Base-by-base conservation (phyloP, 768 basidiomycete species). In the Mycena vulgaris region DNA sequence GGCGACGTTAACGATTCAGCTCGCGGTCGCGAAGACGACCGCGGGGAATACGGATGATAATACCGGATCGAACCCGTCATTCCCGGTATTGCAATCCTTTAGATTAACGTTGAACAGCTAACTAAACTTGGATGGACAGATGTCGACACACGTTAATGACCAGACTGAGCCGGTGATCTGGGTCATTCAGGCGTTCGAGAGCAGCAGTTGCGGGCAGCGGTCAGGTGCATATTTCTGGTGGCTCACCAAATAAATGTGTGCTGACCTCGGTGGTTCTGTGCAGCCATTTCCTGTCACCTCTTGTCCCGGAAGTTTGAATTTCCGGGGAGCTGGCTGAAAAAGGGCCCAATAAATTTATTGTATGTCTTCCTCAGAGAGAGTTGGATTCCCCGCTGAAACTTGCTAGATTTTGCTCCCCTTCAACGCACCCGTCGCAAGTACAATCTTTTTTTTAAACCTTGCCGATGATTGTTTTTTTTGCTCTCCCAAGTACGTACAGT, bases 181-280 rank as follows among this genome's bases (percentile, higher is more conserved):
- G 68, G 61, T 63, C 11, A 75, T 78, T 49, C 68, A 70, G 28
- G 39, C 63, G 40, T 66, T 53, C 17, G 59, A 78, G 57, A 78
- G 78, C 47, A 75, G 76, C 57, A 78, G 78, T 45, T 78, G 78
- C 63, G 78, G 74, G 0, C 73, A 74, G 49, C 77, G 77, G 2
- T 78, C 76, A 8, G 77, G 77, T 76, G 31, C 9, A 65, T 69
- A 9, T 17, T 37, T 37, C 6, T 37, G 6, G 6, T 27, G 14
- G n/a, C 23, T 23, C 23, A 27, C 6, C 21, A 14, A 14, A 37
- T 37, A 7, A 37, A 6, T 42, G 14, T 30, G 14, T 21, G 11
- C 27, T 30, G 17, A 45, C 7, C n/a, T n/a, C n/a, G 21, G 16
- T 16, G 9, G 49, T 39, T 28, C 19, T 9, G 51, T 5, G 27